These are phyloP conservation scores for Phyllosticta citrichinensis DNA, from an alignment of 2,329 filamentous ascomycete genomes.

Conservation along the genomic window DNA sequence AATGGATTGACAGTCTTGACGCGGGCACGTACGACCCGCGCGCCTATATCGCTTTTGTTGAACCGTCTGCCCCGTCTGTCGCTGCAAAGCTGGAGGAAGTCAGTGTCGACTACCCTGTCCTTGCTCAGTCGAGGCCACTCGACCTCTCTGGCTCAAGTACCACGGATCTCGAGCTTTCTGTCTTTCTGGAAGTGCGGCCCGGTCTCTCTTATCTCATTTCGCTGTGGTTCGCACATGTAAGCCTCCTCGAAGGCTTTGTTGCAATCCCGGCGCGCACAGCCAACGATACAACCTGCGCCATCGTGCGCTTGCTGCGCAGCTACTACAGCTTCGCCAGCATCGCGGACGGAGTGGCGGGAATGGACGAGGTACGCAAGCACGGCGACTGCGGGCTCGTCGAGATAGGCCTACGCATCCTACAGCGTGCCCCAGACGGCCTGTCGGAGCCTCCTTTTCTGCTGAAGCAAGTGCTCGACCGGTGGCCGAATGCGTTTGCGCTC, in stretches of 20 bases:
- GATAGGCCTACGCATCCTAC: conserved; percentile 23
- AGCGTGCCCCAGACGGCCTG: conserved; percentile 9
- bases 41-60: no score
- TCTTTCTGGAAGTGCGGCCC: conserved; percentile 2
- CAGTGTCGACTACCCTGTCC: not conserved
- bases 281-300: conserved; percentile 22
- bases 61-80: not conserved
- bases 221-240: conserved; percentile 29
- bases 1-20: conserved; percentile 32
- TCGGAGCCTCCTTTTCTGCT: conserved; percentile 14
- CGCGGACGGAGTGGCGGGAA: conserved; percentile 27
- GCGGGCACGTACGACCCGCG: no score
- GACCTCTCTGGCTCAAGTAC: not conserved
- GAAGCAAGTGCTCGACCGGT: conserved; percentile 12
- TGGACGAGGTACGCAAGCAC: conserved; percentile 28
- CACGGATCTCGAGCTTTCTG: not conserved
- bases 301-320: conserved; percentile 31
- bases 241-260: conserved; percentile 29
- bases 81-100: not conserved
- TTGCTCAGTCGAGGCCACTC: not conserved
- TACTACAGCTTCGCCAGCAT: conserved; percentile 32
- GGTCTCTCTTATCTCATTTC: conserved; percentile 18
- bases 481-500: not conserved
- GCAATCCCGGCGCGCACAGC: conserved; percentile 27
- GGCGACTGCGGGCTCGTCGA: conserved; percentile 23